A percentile compares a stretch with the other conserved stretches of the same genome.
These are phyloP conservation scores for Myxozyma neglecta DNA, from an alignment of 805 yeast genomes.

Conservation along the genomic window DNA sequence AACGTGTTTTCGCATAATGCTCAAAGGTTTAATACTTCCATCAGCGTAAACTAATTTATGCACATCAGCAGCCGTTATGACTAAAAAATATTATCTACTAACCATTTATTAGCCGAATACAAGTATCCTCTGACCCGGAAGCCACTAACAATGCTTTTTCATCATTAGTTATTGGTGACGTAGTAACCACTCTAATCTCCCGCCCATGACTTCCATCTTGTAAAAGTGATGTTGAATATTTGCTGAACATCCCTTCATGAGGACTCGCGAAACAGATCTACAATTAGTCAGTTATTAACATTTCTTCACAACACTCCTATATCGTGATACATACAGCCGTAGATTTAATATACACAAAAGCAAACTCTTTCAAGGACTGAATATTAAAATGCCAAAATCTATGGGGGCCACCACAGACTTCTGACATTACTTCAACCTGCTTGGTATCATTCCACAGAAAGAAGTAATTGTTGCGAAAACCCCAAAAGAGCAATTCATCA, in stretches of 20 bases:
- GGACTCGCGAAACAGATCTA: constrained; percentile 4
- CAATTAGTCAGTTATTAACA: neutral
- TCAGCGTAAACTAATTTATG: constrained; percentile 17
- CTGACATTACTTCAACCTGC: constrained; percentile 67
- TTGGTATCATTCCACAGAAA: constrained; percentile 79
- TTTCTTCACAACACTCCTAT: neutral
- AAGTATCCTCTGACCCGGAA: constrained; percentile 89
- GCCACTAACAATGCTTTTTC: constrained; percentile 49
- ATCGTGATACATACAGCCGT: constrained; percentile 26
- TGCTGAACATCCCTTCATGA: neutral
- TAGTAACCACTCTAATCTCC: constrained; percentile 75
- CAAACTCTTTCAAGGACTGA: constrained; percentile 38
- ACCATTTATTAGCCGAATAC: constrained; percentile 53
- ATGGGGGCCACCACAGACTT: constrained; percentile 88
- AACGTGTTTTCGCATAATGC: constrained; percentile 77
- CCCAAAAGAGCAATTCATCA: constrained; percentile 62
- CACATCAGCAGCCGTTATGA: constrained; percentile 33
- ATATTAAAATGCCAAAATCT: constrained; percentile 67
- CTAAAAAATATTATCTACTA: neutral
- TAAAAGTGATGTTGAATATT: constrained; percentile 36
- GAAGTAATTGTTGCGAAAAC: constrained; percentile 78
- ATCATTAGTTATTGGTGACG: constrained; percentile 43
- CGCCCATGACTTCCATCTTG: constrained; percentile 83
- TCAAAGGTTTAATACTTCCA: constrained; percentile 51
- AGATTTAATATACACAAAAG: constrained; percentile 61